Percentiles rank a stretch among this genome's conserved stretches.
Evolutionary conservation across 148 eudicot genomes (phyloP).

Genomic region (Nepenthes mirabilis): DNA sequence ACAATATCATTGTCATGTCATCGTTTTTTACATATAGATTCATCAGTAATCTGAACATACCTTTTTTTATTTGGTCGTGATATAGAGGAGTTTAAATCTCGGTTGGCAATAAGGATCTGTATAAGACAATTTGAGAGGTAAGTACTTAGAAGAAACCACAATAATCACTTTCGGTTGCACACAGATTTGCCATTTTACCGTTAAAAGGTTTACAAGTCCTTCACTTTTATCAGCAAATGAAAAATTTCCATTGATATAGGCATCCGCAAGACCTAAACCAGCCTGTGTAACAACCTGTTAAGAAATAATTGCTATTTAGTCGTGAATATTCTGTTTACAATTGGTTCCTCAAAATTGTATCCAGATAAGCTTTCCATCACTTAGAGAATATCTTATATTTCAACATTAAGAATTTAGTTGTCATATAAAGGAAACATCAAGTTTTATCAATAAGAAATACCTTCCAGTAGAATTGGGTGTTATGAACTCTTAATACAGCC

Average conservation of each 20-base stretch:
- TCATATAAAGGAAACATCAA: neutral
- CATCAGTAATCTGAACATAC: conserved; percentile 14
- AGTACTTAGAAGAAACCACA: neutral
- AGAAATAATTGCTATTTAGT: conserved; percentile 2
- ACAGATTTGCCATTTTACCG: conserved; percentile 31
- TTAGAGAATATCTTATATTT: no score
- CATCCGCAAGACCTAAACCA: conserved; percentile 97
- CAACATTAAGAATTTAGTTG: neutral
- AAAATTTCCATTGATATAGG: conserved; percentile 86
- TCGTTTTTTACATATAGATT: no score
- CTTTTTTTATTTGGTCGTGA: conserved; percentile 28
- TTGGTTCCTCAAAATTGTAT: neutral
- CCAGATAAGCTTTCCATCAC: no score
- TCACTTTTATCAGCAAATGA: conserved; percentile 69
- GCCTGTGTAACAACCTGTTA: conserved; percentile 74
- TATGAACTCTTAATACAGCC: conserved; percentile 53
- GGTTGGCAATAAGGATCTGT: conserved; percentile 56
- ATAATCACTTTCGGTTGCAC: neutral
- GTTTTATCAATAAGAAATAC: conserved; percentile 15
- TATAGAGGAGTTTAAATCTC: conserved; percentile 46
- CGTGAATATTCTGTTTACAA: neutral
- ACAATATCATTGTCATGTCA: no score
- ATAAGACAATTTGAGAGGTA: conserved; percentile 7
- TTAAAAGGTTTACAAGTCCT: conserved; percentile 76
- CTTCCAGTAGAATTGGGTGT: conserved; percentile 92